phyloP scores from a whole-genome alignment of 2,329 filamentous ascomycete genomes.

The Knoxdaviesia proteae region DNA sequence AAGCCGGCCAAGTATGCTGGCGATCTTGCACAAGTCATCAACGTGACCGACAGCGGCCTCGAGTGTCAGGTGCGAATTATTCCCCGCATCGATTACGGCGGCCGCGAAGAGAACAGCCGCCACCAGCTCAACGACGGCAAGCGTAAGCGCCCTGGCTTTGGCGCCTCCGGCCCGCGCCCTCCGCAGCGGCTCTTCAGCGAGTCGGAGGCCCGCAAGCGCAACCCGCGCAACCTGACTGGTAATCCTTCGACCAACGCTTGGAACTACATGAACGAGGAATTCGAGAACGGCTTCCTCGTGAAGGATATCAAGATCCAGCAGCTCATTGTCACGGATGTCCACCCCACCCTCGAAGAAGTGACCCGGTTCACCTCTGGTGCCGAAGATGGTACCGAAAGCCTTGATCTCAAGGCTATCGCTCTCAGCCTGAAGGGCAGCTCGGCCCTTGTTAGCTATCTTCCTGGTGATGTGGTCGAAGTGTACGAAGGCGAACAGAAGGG shows the following conservation, averaged over 20 bases:
- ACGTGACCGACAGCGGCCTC: conserved; percentile 81
- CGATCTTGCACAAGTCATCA: conserved; percentile 79
- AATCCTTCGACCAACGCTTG: conserved; percentile 65
- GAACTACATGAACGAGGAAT: conserved; percentile 73
- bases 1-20: conserved; percentile 63
- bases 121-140: conserved; percentile 39
- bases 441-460: conserved; percentile 64
- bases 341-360: conserved; percentile 83
- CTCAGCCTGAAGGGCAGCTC: conserved; percentile 74
- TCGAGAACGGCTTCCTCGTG: conserved; percentile 79
- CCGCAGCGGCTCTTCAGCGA: conserved; percentile 87
- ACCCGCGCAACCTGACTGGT: conserved; percentile 39
- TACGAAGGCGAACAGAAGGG: conserved; percentile 91
- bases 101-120: conserved; percentile 49
- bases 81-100: conserved; percentile 76
- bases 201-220: conserved; percentile 72
- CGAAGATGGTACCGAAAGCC: conserved; percentile 81
- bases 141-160: conserved; percentile 47
- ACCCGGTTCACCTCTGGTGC: conserved; percentile 78
- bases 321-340: conserved; percentile 72
- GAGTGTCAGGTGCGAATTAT: conserved; percentile 76
- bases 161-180: conserved; percentile 44
- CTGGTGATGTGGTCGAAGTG: conserved; percentile 91
- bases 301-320: conserved; percentile 85
- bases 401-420: conserved; percentile 79